Conservation (phyloP, 2,329 filamentous ascomycete genomes). For the Neopestalotiopsis sp. region DNA sequence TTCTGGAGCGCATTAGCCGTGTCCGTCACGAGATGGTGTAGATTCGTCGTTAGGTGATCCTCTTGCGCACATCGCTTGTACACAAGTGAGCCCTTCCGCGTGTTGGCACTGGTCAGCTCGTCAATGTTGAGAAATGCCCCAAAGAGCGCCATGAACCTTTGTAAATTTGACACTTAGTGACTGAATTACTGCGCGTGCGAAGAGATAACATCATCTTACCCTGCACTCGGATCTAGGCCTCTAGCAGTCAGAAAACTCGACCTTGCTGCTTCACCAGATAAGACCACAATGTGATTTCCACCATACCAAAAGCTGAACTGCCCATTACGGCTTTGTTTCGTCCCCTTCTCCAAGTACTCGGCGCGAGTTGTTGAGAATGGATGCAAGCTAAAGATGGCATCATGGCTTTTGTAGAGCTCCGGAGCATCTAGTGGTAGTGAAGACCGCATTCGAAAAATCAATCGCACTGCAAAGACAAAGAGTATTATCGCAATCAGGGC, state of each 20-base stretch:
- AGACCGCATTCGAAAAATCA: no score
- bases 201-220: background rate
- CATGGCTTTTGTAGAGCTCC: background rate
- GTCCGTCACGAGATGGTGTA: conserved; percentile 12
- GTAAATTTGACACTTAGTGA: no score
- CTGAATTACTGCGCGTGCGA: no score
- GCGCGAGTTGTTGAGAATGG: conserved; percentile 8
- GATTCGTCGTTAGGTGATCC: conserved; percentile 13
- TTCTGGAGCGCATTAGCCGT: no score
- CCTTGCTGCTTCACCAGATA: conserved; percentile 15
- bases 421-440: background rate
- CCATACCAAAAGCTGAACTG: conserved; percentile 20
- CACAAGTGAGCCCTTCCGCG: conserved; percentile 9
- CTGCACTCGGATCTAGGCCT: conserved; percentile 12
- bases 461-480: no score
- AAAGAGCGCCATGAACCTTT: conserved; percentile 15
- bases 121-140: conserved; percentile 16
- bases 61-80: conserved; percentile 17
- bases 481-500: no score
- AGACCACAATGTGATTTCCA: conserved; percentile 16
- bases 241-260: conserved; percentile 16
- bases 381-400: conserved; percentile 11
- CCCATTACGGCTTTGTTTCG: conserved; percentile 1
- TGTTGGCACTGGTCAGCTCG: conserved; percentile 15
- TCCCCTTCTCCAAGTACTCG: conserved; percentile 12